Evolutionary conservation across 306 rosid species (phyloP).

Genomic region (Quercus ilex): DNA sequence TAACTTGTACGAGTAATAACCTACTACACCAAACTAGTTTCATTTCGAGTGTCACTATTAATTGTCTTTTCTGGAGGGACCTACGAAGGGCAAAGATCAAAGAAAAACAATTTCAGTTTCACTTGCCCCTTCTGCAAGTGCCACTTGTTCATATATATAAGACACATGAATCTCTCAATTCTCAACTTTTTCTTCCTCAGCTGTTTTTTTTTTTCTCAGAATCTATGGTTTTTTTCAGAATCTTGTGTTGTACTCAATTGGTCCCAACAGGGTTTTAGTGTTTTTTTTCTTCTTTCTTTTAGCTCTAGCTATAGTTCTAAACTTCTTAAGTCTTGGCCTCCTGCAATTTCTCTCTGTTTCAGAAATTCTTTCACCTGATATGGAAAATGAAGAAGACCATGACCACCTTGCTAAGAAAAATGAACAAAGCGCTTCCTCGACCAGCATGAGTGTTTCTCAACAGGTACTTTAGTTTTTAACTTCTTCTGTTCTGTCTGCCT

Average conservation of each 20-base stretch:
- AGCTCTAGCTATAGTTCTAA: background rate
- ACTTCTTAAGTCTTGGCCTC: background rate
- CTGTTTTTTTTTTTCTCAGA: background rate
- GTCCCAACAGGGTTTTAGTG: background rate
- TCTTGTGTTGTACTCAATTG: background rate
- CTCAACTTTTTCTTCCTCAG: too few species aligned
- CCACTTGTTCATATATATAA: too few species aligned
- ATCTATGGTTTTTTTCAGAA: background rate
- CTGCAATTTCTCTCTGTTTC: background rate
- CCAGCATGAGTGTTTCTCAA: slow-evolving; percentile 12
- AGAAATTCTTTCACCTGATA: background rate
- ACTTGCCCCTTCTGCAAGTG: too few species aligned
- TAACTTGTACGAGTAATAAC: too few species aligned
- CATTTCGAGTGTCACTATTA: too few species aligned
- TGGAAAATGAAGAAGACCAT: slow-evolving; percentile 28
- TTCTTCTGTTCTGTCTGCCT: background rate
- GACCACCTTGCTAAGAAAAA: slow-evolving; percentile 4
- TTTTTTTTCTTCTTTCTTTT: background rate
- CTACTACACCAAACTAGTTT: too few species aligned
- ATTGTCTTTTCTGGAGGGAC: too few species aligned
- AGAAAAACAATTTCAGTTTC: too few species aligned
- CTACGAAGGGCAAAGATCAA: too few species aligned
- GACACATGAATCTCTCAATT: too few species aligned
- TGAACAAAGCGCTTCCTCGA: slow-evolving; percentile 10
- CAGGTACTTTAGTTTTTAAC: slow-evolving; percentile 26